Evolutionary conservation across 176 grass and related monocot species (phyloP), one percentile per base, ranked within the genome.

Genomic region (Elymus sibiricus): DNA sequence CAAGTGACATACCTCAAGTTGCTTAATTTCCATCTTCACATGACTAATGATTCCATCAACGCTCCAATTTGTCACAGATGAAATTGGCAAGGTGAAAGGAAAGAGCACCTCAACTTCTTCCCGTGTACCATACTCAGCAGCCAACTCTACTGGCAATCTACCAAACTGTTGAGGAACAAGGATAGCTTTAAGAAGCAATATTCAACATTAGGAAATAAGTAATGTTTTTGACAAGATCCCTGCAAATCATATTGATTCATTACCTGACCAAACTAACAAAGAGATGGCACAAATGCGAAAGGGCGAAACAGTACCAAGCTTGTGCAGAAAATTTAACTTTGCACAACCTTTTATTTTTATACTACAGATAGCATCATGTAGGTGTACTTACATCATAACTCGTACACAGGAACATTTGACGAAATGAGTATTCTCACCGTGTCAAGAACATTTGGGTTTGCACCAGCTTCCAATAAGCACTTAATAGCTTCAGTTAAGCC

Each of bases 131-230:
- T n/a, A n/a, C n/a, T n/a, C n/a, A n/a, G n/a, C n/a, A n/a, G n/a
- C 14, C 13, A 91, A 14, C 74, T 91, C 89, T 81, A 88, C 76
- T 85, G 81, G 85, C 74, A 88, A 64, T 56, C 74, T 91, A 35
- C 85, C 81, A 39, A 80, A 70, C 76, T 85, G 28, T 76, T 59
- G 11, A 63, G 14, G 24, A 63, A 72, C 76, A 68, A 40, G 58
- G 11, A 42, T 63, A 66, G 35, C 37, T 11, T 40, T 25, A 71
- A 79, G 61, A 66, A 49, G 49, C 37, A 17, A 29, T 34, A 86
- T 42, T 79, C 42, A n/a, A 70, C 44, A 17, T 2, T 79, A 58
- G 29, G 38, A 49, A 11, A 72, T 14, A 71, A 49, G 40, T 3
- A 10, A 10, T 42, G 40, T 42, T 42, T 14, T 9, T 27, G 16